A percentile compares a stretch with the other conserved stretches of the same genome.
These are phyloP conservation scores for Articulospora tetracladia DNA, from an alignment of 495 filamentous ascomycete species.

Conservation along the genomic window DNA sequence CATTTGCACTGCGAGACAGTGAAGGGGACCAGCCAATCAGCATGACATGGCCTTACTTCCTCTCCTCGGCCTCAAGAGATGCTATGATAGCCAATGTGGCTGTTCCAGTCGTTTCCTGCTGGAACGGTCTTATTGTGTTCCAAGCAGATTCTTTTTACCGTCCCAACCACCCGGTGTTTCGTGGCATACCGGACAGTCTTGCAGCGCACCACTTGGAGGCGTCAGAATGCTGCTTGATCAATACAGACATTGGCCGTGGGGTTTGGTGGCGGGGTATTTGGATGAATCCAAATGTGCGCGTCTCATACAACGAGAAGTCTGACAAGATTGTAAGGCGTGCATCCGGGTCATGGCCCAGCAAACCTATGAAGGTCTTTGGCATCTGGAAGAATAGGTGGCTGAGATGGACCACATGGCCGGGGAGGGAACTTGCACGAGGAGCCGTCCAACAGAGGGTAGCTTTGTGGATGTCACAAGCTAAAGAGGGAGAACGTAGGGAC, in stretches of 20 bases:
- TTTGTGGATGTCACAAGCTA: constrained; percentile 17
- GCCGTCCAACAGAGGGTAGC: constrained; percentile 35
- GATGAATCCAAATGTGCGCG: constrained; percentile 72
- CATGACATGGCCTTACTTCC: constrained; percentile 75
- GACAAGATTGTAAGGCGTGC: constrained; percentile 49
- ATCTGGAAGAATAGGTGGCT: constrained; percentile 58
- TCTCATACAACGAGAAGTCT: constrained; percentile 59
- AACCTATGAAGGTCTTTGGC: constrained; percentile 31
- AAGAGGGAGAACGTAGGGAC: constrained; percentile 22
- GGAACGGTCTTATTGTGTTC: constrained; percentile 71
- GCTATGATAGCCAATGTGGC: constrained; percentile 8
- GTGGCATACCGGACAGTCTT: constrained; percentile 65
- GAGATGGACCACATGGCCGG: constrained; percentile 40
- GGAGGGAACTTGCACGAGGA: constrained; percentile 32
- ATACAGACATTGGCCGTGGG: constrained; percentile 50
- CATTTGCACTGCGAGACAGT: constrained; percentile 75
- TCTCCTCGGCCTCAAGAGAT: constrained; percentile 18
- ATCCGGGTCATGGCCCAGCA: constrained; percentile 34
- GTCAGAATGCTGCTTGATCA: constrained; percentile 80
- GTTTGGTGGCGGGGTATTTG: constrained; percentile 40
- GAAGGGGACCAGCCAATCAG: constrained; percentile 54
- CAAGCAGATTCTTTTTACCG: constrained; percentile 52
- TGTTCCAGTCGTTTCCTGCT: constrained; percentile 52
- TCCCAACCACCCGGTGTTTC: constrained; percentile 41
- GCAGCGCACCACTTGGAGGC: constrained; percentile 67